phyloP scores from a whole-genome alignment of 495 filamentous ascomycete species.

The Evernia prunastri region DNA sequence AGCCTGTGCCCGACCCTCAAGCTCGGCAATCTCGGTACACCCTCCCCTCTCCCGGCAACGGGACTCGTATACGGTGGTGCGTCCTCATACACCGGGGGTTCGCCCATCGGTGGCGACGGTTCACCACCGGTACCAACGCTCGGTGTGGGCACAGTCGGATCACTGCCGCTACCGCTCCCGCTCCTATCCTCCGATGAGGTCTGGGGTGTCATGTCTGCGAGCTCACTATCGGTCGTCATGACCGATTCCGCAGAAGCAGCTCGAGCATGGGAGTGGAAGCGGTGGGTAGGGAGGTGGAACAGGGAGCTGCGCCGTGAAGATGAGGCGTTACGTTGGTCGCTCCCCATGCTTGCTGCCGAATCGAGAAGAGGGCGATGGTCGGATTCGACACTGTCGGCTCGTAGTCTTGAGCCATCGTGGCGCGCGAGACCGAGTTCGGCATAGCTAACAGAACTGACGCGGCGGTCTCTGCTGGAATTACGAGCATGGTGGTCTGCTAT shows the following conservation, averaged over 20 bases:
- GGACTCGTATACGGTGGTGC: constrained; percentile 25
- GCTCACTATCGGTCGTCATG: constrained; percentile 22
- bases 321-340: constrained; percentile 12
- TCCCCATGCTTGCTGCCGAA: constrained; percentile 56
- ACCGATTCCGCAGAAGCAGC: constrained; percentile 22
- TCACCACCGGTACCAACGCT: constrained; percentile 17
- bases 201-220: constrained; percentile 22
- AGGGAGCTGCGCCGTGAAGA: constrained; percentile 20
- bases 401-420: constrained; percentile 80
- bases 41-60: constrained; percentile 11
- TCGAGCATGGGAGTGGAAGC: constrained; percentile 20
- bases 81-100: constrained; percentile 22
- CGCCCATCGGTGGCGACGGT: constrained; percentile 9
- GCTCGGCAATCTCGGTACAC: constrained; percentile 22
- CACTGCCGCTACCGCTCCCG: constrained; percentile 19
- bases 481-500: constrained; percentile 63
- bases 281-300: constrained; percentile 17
- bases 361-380: constrained; percentile 68
- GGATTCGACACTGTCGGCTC: constrained; percentile 72
- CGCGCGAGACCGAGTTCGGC: constrained; percentile 77
- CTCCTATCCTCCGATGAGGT: constrained; percentile 23
- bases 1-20: constrained; percentile 18
- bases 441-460: constrained; percentile 80
- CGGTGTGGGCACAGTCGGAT: constrained; percentile 19
- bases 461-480: constrained; percentile 56